A percentile compares a stretch with the other conserved stretches of the same genome.
Evolutionary conservation across 2,329 filamentous ascomycete species (phyloP).

Genomic region (Aspergillus ochraceus): DNA sequence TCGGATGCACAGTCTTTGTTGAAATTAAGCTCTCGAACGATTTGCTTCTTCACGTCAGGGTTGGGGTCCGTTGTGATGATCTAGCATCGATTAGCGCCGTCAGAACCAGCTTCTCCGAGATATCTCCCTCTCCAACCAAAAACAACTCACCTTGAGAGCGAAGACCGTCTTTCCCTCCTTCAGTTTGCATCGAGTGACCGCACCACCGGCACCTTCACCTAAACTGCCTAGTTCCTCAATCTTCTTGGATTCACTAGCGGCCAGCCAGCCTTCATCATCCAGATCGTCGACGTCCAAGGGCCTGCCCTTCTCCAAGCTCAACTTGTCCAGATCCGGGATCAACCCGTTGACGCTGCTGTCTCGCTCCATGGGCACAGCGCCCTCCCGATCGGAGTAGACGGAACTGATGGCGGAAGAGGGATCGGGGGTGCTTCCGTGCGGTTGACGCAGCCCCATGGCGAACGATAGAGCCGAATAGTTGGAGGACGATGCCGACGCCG

Average conservation of each 20-base stretch:
- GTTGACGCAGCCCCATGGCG: slow-evolving; percentile 66
- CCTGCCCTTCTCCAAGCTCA: slow-evolving; percentile 78
- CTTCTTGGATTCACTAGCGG: slow-evolving; percentile 83
- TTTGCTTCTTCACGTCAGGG: slow-evolving; percentile 97
- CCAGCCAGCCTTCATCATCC: slow-evolving; percentile 92
- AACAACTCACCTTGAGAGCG: slow-evolving; percentile 76
- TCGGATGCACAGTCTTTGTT: slow-evolving; percentile 96
- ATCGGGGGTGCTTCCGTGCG: slow-evolving; percentile 69
- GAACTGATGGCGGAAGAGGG: slow-evolving; percentile 86
- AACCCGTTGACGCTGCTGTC: slow-evolving; percentile 78
- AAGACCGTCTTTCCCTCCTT: slow-evolving; percentile 93
- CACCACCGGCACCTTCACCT: slow-evolving; percentile 92
- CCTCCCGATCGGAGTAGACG: slow-evolving; percentile 77
- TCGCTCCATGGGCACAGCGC: slow-evolving; percentile 74
- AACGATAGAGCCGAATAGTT: slow-evolving; percentile 83
- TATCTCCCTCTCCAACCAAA: too few species aligned
- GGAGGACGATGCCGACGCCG: slow-evolving; percentile 82
- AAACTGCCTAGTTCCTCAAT: slow-evolving; percentile 86
- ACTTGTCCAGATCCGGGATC: slow-evolving; percentile 73
- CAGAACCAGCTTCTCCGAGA: background rate
- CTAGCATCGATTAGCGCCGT: slow-evolving; percentile 35
- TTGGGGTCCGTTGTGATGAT: slow-evolving; percentile 98
- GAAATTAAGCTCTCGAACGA: slow-evolving; percentile 91
- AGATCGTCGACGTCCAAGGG: slow-evolving; percentile 89
- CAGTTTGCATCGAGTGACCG: slow-evolving; percentile 86